Conservation (phyloP, 2,329 filamentous ascomycete genomes). For the Blastomyces emzantsi region DNA sequence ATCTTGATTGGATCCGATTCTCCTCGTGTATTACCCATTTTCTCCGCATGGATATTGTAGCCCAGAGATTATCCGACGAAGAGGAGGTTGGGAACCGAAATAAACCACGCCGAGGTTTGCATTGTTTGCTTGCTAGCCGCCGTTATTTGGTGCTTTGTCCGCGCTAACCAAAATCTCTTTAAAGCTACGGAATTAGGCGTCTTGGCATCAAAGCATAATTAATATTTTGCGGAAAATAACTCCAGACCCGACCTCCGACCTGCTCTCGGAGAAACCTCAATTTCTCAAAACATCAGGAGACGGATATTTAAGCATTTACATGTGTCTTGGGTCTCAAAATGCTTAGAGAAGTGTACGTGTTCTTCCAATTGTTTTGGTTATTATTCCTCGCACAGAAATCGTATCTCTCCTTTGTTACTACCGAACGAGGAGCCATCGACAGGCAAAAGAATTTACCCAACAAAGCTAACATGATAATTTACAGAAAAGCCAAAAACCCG, state of each 20-base stretch:
- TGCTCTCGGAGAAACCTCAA: not conserved
- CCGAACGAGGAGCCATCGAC: not conserved
- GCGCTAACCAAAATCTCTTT: conserved; percentile 3
- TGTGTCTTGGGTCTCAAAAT: conserved; percentile 21
- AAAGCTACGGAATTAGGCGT: not conserved
- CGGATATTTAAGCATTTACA: not conserved
- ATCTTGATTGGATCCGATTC: no score
- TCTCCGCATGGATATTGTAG: no score
- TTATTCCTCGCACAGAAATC: not conserved
- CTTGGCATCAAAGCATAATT: not conserved
- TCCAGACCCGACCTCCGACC: not conserved
- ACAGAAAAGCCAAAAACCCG: conserved; percentile 63
- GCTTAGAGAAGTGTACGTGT: conserved; percentile 36
- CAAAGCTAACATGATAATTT: conserved; percentile 3
- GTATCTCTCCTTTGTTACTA: not conserved
- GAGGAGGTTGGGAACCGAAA: no score
- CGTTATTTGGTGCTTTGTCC: no score
- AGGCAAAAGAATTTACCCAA: not conserved
- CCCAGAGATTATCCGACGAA: not conserved
- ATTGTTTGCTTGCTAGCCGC: not conserved
- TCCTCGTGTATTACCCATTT: no score
- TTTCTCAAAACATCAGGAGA: not conserved
- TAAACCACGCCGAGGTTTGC: conserved; percentile 1
- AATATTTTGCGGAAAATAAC: conserved; percentile 1
- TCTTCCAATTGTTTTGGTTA: conserved; percentile 8